These are phyloP conservation scores for Porodaedalea pini DNA, from an alignment of 1,284 basidiomycete genomes.

Conservation along the genomic window DNA sequence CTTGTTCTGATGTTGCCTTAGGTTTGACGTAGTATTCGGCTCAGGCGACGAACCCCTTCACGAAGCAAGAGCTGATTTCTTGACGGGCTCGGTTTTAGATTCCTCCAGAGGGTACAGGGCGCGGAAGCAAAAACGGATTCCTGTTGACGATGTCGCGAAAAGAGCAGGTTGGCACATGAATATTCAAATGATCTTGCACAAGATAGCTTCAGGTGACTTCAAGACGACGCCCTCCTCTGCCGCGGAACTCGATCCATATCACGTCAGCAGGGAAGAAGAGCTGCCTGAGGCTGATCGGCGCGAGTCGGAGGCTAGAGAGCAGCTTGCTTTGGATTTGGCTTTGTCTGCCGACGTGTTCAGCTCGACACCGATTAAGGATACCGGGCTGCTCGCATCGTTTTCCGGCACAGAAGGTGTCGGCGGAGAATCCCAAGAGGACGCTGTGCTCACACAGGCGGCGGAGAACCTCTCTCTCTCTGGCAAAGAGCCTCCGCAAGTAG, in stretches of 20 bases:
- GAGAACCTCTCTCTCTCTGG: conserved; percentile 9
- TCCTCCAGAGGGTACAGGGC: conserved; percentile 50
- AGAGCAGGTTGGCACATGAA: conserved; percentile 51
- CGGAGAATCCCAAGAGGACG: not conserved
- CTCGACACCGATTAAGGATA: conserved; percentile 35
- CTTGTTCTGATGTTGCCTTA: conserved; percentile 28
- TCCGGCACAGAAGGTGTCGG: conserved; percentile 41
- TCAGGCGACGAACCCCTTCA: conserved; percentile 44
- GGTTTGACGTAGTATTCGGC: conserved; percentile 59
- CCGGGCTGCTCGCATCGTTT: conserved; percentile 25
- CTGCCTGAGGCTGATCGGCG: conserved; percentile 40
- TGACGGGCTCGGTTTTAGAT: conserved; percentile 48
- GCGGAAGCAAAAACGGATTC: conserved; percentile 44
- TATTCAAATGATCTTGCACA: conserved; percentile 42
- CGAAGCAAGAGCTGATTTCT: conserved; percentile 49
- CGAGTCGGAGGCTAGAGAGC: conserved; percentile 54
- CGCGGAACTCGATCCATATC: conserved; percentile 36
- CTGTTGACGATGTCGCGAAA: conserved; percentile 37
- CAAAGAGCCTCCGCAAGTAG: conserved; percentile 18
- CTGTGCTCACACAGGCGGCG: conserved; percentile 11
- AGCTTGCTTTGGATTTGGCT: conserved; percentile 58
- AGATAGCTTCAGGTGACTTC: conserved; percentile 38
- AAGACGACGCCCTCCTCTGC: conserved; percentile 35
- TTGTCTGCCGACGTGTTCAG: conserved; percentile 59
- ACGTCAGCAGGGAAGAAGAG: conserved; percentile 38